Conservation (phyloP, 345 rosid genomes). For the Melaleuca quinquenervia region DNA sequence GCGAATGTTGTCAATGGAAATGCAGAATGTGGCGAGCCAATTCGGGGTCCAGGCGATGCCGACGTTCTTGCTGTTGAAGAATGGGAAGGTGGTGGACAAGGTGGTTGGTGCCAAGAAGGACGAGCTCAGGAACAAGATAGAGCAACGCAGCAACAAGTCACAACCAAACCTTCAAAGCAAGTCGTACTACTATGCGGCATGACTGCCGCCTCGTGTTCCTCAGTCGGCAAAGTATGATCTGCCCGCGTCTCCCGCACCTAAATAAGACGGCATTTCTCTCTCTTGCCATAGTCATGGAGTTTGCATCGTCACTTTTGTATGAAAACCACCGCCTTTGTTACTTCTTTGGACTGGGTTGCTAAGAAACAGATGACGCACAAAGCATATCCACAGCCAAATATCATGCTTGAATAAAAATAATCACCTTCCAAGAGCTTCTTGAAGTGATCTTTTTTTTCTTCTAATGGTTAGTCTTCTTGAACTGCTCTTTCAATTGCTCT, state of each 20-base stretch:
- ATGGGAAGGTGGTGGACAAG: conserved; percentile 46
- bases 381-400: background rate
- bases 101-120: conserved; percentile 43
- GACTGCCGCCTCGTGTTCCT: background rate
- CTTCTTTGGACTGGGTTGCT: background rate
- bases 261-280: background rate
- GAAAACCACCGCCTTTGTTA: background rate
- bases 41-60: conserved; percentile 37
- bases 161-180: background rate
- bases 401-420: background rate
- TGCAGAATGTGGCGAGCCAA: conserved; percentile 36
- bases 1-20: background rate
- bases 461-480: too few relatives aligned
- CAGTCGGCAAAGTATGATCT: background rate
- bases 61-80: conserved; percentile 47
- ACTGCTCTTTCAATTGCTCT: background rate
- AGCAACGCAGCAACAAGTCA: conserved; percentile 16
- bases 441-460: background rate
- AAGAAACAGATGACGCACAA: background rate
- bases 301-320: background rate
- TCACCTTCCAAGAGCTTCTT: background rate
- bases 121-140: conserved; percentile 49
- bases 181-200: background rate
- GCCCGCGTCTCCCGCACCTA: background rate
- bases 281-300: background rate